Base-by-base conservation (phyloP, 202 grass and related monocot genomes). In the Carex sylvatica region DNA sequence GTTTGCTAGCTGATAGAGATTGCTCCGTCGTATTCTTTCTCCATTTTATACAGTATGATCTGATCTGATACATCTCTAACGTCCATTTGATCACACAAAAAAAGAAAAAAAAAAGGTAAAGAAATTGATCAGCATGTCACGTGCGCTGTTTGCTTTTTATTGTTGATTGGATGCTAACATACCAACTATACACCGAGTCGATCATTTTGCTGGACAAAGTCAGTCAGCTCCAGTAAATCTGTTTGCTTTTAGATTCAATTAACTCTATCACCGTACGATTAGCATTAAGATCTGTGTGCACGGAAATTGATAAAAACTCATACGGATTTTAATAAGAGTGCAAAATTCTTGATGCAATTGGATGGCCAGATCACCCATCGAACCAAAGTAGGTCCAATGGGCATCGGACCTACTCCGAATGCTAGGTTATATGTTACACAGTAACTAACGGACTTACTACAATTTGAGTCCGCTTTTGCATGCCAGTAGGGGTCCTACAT, bases 1-100 rank as follows among this genome's bases (percentile, higher is more conserved):
- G 53, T 78, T 59, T 59, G 74, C 2, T 56, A 76, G 24, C 47
- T 35, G 51, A 78, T 30, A 78, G 53, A 38, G 74, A 78, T 53
- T 78, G 28, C 53, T 60, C 16, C 30, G 36, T 78, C 36, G 74
- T 78, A 59, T 36, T 55, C 30, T 78, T 22, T 61, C 59, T 24
- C 36, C 9, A 35, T 73, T 24, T 74, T 54, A 24, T 5, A 54
- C 49, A 55, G 16, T 36, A 35, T 54, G 3, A 40, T 40, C 38
- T 40, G 38, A 40, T 58, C 53, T 38, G 24, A 77, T 77, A 8
- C 36, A 35, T 77, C 53, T 58, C 28, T 59, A 58, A 59, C 53
- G 73, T 77, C 16, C 71, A 58, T 58, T 58, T 51, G 22, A 54
- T 74, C 23, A 18, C 10, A 26, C 42, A 12, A 3, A 65, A 31